These are phyloP conservation scores for Coriolopsis trogii DNA, from an alignment of 1,284 basidiomycete species.

Conservation along the genomic window DNA sequence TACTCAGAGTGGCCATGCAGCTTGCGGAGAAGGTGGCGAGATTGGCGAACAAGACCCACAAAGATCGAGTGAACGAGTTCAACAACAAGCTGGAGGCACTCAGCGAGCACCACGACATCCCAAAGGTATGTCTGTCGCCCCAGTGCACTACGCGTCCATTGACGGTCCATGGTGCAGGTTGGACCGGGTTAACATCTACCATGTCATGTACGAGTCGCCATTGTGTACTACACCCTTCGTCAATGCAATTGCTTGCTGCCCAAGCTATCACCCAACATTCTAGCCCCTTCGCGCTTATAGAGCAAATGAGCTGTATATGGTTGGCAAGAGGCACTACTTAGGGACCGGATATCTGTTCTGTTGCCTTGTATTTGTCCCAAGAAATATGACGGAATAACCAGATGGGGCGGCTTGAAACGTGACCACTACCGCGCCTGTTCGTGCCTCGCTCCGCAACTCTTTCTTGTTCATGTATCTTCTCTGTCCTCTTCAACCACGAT, in stretches of 20 bases:
- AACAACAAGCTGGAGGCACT: constrained; percentile 88
- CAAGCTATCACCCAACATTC: background rate
- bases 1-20: constrained; percentile 41
- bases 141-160: background rate
- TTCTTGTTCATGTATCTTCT: constrained; percentile 33
- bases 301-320: constrained; percentile 1
- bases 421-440: constrained; percentile 27
- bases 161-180: constrained; percentile 48
- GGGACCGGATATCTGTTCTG: constrained; percentile 25
- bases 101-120: constrained; percentile 93
- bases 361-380: constrained; percentile 39
- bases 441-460: constrained; percentile 30
- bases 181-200: constrained; percentile 67
- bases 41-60: constrained; percentile 88
- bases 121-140: constrained; percentile 61
- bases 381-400: constrained; percentile 34
- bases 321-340: constrained; percentile 2
- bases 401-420: constrained; percentile 34
- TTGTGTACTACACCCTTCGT: constrained; percentile 11
- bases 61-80: constrained; percentile 92
- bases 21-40: constrained; percentile 82
- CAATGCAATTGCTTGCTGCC: background rate
- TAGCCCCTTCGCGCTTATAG: constrained; percentile 5
- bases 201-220: constrained; percentile 23
- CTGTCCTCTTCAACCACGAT: constrained; percentile 31